Percentiles rank a stretch among this genome's conserved stretches.
Conservation (phyloP, 2,329 filamentous ascomycete species). For the Raffaelea deltoideospora region DNA sequence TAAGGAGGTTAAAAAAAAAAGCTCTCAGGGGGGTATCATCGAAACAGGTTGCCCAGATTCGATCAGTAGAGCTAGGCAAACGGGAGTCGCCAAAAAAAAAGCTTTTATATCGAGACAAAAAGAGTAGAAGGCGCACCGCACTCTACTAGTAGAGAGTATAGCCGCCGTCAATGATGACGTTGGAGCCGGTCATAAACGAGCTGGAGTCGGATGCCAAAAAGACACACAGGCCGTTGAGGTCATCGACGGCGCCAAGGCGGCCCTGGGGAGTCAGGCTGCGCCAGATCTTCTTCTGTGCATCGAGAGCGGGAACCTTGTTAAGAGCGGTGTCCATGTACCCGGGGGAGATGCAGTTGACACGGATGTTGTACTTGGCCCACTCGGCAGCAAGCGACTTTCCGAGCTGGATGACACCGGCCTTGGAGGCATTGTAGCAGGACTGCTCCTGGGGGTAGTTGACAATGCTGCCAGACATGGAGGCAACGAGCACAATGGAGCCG, state of each 20-base stretch:
- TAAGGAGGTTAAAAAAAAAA: not conserved
- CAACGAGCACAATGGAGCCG: constrained; percentile 61
- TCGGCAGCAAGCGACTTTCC: constrained; percentile 70
- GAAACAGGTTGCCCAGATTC: too few relatives aligned
- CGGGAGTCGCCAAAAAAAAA: too few relatives aligned
- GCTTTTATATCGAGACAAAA: not conserved
- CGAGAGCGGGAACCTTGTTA: constrained; percentile 62
- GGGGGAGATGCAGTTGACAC: constrained; percentile 72
- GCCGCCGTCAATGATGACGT: constrained; percentile 56
- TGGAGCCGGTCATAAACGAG: constrained; percentile 63
- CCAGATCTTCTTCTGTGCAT: constrained; percentile 75
- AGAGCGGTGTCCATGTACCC: constrained; percentile 79
- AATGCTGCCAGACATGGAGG: constrained; percentile 68
- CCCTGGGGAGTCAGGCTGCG: constrained; percentile 57
- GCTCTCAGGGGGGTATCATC: constrained; percentile 5
- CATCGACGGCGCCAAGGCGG: constrained; percentile 56
- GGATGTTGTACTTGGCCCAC: constrained; percentile 69
- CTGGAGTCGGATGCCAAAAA: constrained; percentile 62
- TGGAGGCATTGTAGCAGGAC: constrained; percentile 70
- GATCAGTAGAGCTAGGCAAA: too few relatives aligned
- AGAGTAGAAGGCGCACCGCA: too few relatives aligned
- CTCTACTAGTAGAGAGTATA: constrained; percentile 36
- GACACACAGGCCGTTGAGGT: constrained; percentile 63
- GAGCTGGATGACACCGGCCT: constrained; percentile 65
- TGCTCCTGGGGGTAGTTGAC: constrained; percentile 82